Conservation (phyloP, 805 yeast genomes). For the Nakazawaea wyomingensis region DNA sequence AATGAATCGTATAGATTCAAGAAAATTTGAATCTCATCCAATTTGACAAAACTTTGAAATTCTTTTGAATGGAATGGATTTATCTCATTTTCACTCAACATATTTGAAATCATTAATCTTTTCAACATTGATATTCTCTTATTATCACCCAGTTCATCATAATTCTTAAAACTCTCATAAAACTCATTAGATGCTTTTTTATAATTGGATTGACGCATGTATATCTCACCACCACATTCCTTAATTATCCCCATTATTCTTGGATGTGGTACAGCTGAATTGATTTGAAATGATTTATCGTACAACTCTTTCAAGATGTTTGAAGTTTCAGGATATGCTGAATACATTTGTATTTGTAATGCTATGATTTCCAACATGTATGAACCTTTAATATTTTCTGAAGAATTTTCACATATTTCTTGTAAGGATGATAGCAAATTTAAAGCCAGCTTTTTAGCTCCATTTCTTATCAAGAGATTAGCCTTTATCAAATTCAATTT, state of each 20-base stretch:
- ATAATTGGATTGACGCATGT: conserved; percentile 55
- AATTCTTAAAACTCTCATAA: conserved; percentile 43
- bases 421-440: conserved; percentile 33
- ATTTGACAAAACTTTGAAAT: conserved; percentile 34
- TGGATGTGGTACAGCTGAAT: conserved; percentile 72
- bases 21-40: conserved; percentile 16
- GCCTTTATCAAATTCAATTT: conserved; percentile 43
- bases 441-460: conserved; percentile 27
- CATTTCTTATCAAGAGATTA: conserved; percentile 28
- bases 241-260: conserved; percentile 65
- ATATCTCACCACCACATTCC: conserved; percentile 71
- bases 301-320: conserved; percentile 42
- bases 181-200: conserved; percentile 45
- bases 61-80: conserved; percentile 74
- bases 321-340: conserved; percentile 25
- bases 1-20: conserved; percentile 24
- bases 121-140: conserved; percentile 53
- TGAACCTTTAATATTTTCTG: conserved; percentile 42
- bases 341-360: conserved; percentile 51
- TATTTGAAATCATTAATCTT: conserved; percentile 55
- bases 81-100: conserved; percentile 59
- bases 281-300: conserved; percentile 39
- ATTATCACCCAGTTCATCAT: conserved; percentile 55
- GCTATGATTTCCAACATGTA: conserved; percentile 62
- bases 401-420: conserved; percentile 27